phyloP scores from a whole-genome alignment of 2,329 filamentous ascomycete species.

The Fonsecaea nubica region DNA sequence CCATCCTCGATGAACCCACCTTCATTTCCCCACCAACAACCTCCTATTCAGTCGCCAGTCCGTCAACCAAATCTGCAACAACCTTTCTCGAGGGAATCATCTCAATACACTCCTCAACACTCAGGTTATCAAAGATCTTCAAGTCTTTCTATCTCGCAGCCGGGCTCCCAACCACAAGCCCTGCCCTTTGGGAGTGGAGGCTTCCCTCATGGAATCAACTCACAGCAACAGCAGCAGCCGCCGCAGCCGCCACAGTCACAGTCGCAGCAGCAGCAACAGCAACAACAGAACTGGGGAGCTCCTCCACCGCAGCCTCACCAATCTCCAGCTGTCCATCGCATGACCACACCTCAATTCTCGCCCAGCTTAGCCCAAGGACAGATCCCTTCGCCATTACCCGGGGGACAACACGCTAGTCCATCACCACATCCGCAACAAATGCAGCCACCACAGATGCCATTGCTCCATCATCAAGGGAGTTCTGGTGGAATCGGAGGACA shows the following conservation, averaged over 20 bases:
- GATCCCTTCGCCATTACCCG: slow-evolving; percentile 40
- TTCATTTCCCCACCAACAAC: slow-evolving; percentile 74
- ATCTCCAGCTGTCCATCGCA: slow-evolving; percentile 56
- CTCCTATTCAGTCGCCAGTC: slow-evolving; percentile 75
- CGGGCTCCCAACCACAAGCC: slow-evolving; percentile 53
- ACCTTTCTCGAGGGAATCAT: slow-evolving; percentile 64
- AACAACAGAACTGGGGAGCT: slow-evolving; percentile 72
- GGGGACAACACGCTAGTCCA: slow-evolving; percentile 33
- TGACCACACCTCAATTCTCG: slow-evolving; percentile 42
- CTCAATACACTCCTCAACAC: slow-evolving; percentile 62
- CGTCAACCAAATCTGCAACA: slow-evolving; percentile 67
- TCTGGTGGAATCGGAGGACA: slow-evolving; percentile 32
- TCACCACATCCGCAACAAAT: slow-evolving; percentile 40
- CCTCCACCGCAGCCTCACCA: slow-evolving; percentile 68
- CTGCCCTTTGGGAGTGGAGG: slow-evolving; percentile 66
- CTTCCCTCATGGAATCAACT: slow-evolving; percentile 54
- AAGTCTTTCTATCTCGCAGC: slow-evolving; percentile 62
- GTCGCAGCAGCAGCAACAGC: slow-evolving; percentile 61
- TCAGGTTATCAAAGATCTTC: slow-evolving; percentile 53
- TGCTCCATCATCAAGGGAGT: slow-evolving; percentile 38
- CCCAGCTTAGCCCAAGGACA: slow-evolving; percentile 37
- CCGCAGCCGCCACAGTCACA: slow-evolving; percentile 62
- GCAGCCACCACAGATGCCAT: slow-evolving; percentile 40
- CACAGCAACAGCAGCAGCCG: slow-evolving; percentile 63
- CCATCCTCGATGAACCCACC: slow-evolving; percentile 64